phyloP scores from a whole-genome alignment of 2,329 filamentous ascomycete genomes.

The Fusarium siculi region DNA sequence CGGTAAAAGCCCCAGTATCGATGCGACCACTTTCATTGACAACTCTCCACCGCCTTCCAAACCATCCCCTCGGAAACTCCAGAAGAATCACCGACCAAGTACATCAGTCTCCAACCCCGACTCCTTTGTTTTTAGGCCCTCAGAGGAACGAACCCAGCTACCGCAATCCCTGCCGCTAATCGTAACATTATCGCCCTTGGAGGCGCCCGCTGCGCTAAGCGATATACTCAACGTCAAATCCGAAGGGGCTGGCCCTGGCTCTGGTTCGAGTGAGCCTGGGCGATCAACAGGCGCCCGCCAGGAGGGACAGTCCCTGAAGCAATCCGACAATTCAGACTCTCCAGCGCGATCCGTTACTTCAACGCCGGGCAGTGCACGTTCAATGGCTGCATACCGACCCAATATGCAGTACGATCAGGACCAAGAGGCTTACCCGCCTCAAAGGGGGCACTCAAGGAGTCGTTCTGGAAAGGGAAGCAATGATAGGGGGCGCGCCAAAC shows the following conservation, averaged over 20 bases:
- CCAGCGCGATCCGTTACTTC: slow-evolving; percentile 31
- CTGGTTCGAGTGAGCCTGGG: slow-evolving; percentile 40
- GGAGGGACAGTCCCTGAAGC: slow-evolving; percentile 45
- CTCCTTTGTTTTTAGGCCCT: slow-evolving; percentile 3
- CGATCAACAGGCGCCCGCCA: slow-evolving; percentile 38
- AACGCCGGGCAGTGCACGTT: slow-evolving; percentile 23
- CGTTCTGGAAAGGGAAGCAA: slow-evolving; percentile 49
- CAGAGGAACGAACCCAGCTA: slow-evolving; percentile 26
- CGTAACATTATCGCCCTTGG: slow-evolving; percentile 40
- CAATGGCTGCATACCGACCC: slow-evolving; percentile 12
- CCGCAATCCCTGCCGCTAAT: slow-evolving; percentile 41
- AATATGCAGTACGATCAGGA: slow-evolving; percentile 48
- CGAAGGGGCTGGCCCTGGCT: slow-evolving; percentile 45
- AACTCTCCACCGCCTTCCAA: slow-evolving; percentile 46
- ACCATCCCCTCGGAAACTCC: slow-evolving; percentile 51
- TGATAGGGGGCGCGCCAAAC: slow-evolving; percentile 52
- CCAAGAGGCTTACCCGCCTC: slow-evolving; percentile 44
- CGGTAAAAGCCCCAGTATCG: slow-evolving; percentile 57
- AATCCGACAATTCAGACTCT: slow-evolving; percentile 21
- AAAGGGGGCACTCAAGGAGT: slow-evolving; percentile 46
- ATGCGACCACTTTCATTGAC: slow-evolving; percentile 51
- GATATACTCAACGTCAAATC: slow-evolving; percentile 35
- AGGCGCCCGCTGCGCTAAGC: slow-evolving; percentile 34
- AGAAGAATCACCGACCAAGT: slow-evolving; percentile 51
- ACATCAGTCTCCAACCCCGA: slow-evolving; percentile 32